phyloP scores from a whole-genome alignment of 352 stramenopile species.

The Globisporangium barbulae region DNA sequence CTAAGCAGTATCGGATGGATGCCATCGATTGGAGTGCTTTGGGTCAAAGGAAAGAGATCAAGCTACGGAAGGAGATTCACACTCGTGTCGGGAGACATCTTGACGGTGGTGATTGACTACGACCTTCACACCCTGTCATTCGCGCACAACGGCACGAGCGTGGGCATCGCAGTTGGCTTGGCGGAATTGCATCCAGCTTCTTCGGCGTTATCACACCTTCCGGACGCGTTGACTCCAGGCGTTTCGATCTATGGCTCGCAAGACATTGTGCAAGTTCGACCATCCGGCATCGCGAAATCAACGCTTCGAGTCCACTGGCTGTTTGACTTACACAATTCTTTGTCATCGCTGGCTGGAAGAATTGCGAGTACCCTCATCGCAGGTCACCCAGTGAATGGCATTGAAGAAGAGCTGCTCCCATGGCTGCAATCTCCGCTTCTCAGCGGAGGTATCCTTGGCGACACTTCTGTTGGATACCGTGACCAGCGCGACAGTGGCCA shows the following conservation, averaged over 20 bases:
- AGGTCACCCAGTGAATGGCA: conserved; percentile 63
- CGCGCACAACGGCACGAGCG: conserved; percentile 54
- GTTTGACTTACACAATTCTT: conserved; percentile 74
- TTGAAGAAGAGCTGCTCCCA: conserved; percentile 80
- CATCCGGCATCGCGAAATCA: conserved; percentile 71
- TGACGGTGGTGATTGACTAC: conserved; percentile 71
- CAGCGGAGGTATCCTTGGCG: conserved; percentile 53
- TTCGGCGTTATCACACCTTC: conserved; percentile 26
- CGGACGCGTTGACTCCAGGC: conserved; percentile 39
- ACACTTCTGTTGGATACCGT: conserved; percentile 1
- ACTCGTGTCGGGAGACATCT: conserved; percentile 60
- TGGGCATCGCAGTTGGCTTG: conserved; percentile 57
- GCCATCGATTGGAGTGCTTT: conserved; percentile 74
- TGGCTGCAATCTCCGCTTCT: conserved; percentile 83
- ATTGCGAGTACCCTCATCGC: conserved; percentile 73
- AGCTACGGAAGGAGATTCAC: conserved; percentile 44
- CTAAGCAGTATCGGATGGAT: conserved; percentile 76
- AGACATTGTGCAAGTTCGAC: conserved; percentile 70
- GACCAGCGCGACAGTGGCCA: conserved; percentile 3
- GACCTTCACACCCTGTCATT: conserved; percentile 75
- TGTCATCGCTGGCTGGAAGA: conserved; percentile 65
- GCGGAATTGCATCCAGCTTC: conserved; percentile 35
- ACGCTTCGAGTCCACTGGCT: conserved; percentile 81
- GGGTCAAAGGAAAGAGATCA: conserved; percentile 57
- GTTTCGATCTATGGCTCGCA: conserved; percentile 70